Conservation (phyloP, 2,329 filamentous ascomycete species). For the Phaeophleospora eucalypticola region DNA sequence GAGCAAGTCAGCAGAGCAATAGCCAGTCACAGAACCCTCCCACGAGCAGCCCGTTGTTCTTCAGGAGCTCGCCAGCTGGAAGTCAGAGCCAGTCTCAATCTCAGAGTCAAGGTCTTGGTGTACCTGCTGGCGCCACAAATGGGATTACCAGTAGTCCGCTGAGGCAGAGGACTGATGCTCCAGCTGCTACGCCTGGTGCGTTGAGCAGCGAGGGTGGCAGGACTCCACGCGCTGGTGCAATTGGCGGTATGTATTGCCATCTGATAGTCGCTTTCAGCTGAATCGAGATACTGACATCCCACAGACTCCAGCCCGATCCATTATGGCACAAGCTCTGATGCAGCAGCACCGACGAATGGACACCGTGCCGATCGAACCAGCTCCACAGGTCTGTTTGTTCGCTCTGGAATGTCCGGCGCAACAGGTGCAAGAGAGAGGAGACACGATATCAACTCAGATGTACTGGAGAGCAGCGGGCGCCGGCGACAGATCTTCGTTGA, state of each 20-base stretch:
- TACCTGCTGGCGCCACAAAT: constrained; percentile 33
- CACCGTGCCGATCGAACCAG: constrained; percentile 58
- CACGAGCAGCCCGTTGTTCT: constrained; percentile 77
- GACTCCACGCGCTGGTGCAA: constrained; percentile 64
- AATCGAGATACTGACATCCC: constrained; percentile 17
- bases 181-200: constrained; percentile 26
- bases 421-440: constrained; percentile 61
- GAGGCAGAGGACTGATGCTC: constrained; percentile 29
- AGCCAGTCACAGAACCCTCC: constrained; percentile 29
- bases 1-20: constrained; percentile 16
- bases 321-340: constrained; percentile 80
- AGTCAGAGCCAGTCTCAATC: constrained; percentile 35
- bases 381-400: constrained; percentile 77
- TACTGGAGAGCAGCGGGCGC: constrained; percentile 51
- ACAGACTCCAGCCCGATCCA: constrained; percentile 87
- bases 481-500: constrained; percentile 61
- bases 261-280: not conserved
- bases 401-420: constrained; percentile 56
- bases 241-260: constrained; percentile 55
- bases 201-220: constrained; percentile 57
- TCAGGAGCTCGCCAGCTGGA: constrained; percentile 57
- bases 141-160: constrained; percentile 49
- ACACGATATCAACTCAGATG: constrained; percentile 83
- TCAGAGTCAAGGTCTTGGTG: constrained; percentile 27
- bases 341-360: constrained; percentile 38